Base-by-base conservation (phyloP, 257 asterid species). In the Ligustrum vulgare region DNA sequence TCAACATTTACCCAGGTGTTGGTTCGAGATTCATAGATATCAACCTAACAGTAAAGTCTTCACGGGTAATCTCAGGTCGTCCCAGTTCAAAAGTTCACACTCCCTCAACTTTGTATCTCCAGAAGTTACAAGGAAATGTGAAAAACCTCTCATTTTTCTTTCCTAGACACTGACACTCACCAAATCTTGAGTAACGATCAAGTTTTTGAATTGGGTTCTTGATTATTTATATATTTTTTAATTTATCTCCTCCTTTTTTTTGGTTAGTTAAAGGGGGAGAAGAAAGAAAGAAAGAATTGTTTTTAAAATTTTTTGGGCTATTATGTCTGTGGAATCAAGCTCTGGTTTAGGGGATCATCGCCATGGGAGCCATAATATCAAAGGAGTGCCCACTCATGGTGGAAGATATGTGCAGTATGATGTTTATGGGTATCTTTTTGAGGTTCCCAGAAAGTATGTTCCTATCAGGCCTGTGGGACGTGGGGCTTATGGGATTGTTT, bases 381-480 rank as follows among this genome's bases (percentile, higher is more conserved):
- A 58, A 75, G 94, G 90, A 36, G 83, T 85, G 18, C 86, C 88
- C 10, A 87, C 96, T 70, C 94, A 89, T 67, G 93, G 92, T 4
- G 97, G 97, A 0, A 85, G 86, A 62, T 91, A 91, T 35, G 83
- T 84, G 20, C 97, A 89, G 85, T 91, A 91, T 82, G 90, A 91
- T 88, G 90, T 89, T 71, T 83, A 88, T 80, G 96, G 97, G 3
- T 88, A 91, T 79, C 90, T 91, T 10, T 91, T 91, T 56, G 97
- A 91, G 75, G 91, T 91, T 79, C 79, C 92, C 5, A 87, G 86
- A 71, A 91, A 91, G 84, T 91, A 91, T 80, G 72, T 88, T 45
- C 97, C 93, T 2, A 83, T 84, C 71, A 84, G 96, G 84, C 97
- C 96, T 2, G 94, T 91, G 9, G 97, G 97, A 2, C 92, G 97